Evolutionary conservation across 2,329 filamentous ascomycete genomes (phyloP), one percentile per base, ranked within the genome.

Genomic region (Tolypocladium pustulatum): DNA sequence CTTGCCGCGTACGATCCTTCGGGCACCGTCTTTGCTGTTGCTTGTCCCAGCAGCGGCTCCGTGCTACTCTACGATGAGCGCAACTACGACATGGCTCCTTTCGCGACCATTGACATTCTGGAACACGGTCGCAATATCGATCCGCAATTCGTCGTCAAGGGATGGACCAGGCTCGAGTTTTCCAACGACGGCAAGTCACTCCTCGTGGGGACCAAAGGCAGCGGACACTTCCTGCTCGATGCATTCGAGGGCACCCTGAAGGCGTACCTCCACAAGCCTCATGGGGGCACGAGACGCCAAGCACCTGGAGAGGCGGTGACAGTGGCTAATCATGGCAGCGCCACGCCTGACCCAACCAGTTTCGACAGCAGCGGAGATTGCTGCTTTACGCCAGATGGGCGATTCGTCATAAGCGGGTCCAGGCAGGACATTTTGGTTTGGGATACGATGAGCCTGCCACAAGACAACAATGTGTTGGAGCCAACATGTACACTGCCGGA

Each of bases 91-190:
- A 96, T 94, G 72, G 85, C 88, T 5, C 94, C 94, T 0, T 95
- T 99, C 67, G 82, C 87, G 13, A 89, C 83, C 10, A 94, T 97
- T 67, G 93, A 97, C 68, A 78, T 97, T 20, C 74, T 85, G 30
- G 83, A 87, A 58, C 74, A 78, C 56, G 76, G 77, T 53, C 69
- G 75, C 67, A 60, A 74, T 67, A 66, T 78, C 56, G 76, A 82
- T 62, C 72, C 78, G 7, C 81, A 86, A 54, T 85, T 88, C 56
- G 73, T 81, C 1, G 76, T 83, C 61, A 81, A 81, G 57, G 87
- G 87, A 13, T 99, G 94, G 94, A 94, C 90, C 1, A 91, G 89
- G 65, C 80, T 99, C 49, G 91, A 96, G 67, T 97, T 99, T 70
- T 94, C 90, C 59, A 99, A 99, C 67, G 94, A 99, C 67, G 94